Percentiles rank a stretch among this genome's conserved stretches.
Conservation (phyloP, 2,329 filamentous ascomycete genomes). For the Colletotrichum navitas region DNA sequence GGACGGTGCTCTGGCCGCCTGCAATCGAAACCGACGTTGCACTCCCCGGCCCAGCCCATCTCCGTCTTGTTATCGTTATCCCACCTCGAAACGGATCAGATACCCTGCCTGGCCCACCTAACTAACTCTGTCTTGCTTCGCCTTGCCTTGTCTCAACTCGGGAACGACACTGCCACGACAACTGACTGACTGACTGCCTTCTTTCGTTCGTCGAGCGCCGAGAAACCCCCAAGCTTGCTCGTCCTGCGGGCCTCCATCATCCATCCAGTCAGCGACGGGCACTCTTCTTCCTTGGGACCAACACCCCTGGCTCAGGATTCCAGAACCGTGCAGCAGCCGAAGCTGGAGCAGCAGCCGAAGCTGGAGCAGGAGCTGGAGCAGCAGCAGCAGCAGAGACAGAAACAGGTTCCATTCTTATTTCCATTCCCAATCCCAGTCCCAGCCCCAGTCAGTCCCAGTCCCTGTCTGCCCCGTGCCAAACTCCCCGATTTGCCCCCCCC, state of each 20-base stretch:
- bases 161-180: constrained; percentile 22
- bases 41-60: background rate
- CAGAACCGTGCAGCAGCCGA: constrained; percentile 21
- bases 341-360: constrained; percentile 1
- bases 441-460: constrained; percentile 26
- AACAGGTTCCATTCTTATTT: background rate
- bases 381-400: constrained; percentile 4
- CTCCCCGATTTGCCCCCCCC: constrained; percentile 31
- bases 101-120: constrained; percentile 18
- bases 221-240: constrained; percentile 32
- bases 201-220: constrained; percentile 10
- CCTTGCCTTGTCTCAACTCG: constrained; percentile 9
- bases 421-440: background rate
- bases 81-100: background rate
- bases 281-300: constrained; percentile 16
- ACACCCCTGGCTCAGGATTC: constrained; percentile 29
- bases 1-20: constrained; percentile 27
- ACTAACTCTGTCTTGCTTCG: constrained; percentile 1
- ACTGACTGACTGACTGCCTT: background rate
- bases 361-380: too few relatives aligned
- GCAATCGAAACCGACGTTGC: constrained; percentile 1
- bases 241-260: constrained; percentile 20
- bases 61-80: constrained; percentile 1
- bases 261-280: constrained; percentile 10
- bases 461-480: constrained; percentile 40